phyloP scores from a whole-genome alignment of 257 asterid genomes.

The Ilex aquifolium region DNA sequence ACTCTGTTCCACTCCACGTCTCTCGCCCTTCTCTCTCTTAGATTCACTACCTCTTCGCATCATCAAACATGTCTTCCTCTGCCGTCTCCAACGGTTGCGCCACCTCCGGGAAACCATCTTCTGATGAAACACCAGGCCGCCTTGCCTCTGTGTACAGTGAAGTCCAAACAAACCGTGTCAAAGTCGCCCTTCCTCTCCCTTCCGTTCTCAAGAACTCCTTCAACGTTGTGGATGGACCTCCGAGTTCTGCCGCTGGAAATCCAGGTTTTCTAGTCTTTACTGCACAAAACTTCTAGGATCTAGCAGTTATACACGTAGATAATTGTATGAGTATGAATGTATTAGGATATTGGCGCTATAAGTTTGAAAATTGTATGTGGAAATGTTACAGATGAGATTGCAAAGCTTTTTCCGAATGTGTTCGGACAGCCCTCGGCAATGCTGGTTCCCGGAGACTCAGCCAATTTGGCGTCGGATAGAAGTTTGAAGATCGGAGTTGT shows the following conservation, averaged over 20 bases:
- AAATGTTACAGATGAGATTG: neutral
- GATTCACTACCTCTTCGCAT: too few relatives aligned
- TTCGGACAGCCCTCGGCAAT: neutral
- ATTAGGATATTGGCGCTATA: neutral
- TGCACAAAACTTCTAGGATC: too few relatives aligned
- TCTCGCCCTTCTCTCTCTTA: too few relatives aligned
- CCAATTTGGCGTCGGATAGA: neutral
- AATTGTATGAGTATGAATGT: neutral
- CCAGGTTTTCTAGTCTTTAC: neutral
- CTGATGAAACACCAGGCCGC: too few relatives aligned
- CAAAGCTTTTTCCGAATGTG: neutral
- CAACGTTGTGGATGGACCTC: neutral
- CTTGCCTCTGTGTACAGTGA: neutral
- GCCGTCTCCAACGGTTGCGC: too few relatives aligned
- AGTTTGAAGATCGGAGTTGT: conserved; percentile 1
- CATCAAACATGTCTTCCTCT: too few relatives aligned
- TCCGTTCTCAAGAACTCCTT: neutral
- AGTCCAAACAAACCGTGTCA: neutral
- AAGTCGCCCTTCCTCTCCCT: neutral
- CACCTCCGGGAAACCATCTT: too few relatives aligned
- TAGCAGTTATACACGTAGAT: too few relatives aligned
- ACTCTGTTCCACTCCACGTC: too few relatives aligned
- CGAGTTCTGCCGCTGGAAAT: neutral
- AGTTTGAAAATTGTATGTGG: neutral
- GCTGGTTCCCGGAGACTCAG: neutral